phyloP scores from a whole-genome alignment of 495 filamentous ascomycete species.

The Aspergillus heteromorphus region DNA sequence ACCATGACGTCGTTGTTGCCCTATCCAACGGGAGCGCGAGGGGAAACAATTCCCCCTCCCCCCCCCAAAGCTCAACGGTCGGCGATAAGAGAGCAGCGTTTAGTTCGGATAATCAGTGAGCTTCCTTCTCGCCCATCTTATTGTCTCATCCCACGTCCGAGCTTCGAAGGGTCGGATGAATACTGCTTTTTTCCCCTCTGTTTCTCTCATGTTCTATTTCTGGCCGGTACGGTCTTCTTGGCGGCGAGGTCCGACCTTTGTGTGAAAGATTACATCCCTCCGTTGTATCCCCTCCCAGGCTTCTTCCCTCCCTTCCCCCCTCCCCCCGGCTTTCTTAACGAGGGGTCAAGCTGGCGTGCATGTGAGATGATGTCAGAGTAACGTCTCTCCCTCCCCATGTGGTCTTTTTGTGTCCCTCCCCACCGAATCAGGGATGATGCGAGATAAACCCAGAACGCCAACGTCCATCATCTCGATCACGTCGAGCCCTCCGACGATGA shows the following conservation, averaged over 20 bases:
- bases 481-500: background rate
- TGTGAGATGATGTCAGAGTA: constrained; percentile 13
- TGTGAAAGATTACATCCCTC: no score
- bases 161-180: background rate
- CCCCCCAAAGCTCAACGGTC: background rate
- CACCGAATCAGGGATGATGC: background rate
- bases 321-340: background rate
- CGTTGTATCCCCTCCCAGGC: no score
- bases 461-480: no score
- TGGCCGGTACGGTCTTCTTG: background rate
- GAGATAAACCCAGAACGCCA: no score
- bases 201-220: background rate
- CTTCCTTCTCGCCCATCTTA: background rate
- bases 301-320: no score
- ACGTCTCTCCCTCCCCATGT: background rate
- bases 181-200: background rate
- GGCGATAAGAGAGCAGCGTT: background rate
- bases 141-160: background rate
- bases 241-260: background rate
- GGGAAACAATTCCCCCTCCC: background rate
- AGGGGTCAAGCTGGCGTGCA: background rate
- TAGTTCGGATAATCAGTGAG: background rate
- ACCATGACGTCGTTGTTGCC: constrained; percentile 7
- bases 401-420: background rate
- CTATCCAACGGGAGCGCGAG: background rate